Base-by-base conservation (phyloP, 2,329 filamentous ascomycete genomes). In the Ceratocystis huliohia region DNA sequence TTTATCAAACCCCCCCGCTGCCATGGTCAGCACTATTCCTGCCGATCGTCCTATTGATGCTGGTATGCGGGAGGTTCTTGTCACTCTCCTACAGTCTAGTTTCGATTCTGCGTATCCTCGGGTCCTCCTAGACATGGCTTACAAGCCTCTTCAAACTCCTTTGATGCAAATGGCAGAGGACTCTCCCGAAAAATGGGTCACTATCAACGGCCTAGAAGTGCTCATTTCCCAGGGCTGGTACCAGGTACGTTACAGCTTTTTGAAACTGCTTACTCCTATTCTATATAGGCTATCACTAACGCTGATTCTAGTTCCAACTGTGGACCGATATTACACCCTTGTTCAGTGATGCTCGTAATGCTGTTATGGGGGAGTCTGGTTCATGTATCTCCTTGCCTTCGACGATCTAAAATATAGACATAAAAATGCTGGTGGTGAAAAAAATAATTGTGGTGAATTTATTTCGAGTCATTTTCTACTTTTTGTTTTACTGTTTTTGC, bases 101-200 rank as follows among this genome's bases (percentile, higher is more conserved):
- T 72, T 65, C 71, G 73, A 72, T 69, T 67, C 66, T 28, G 76
- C 76, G 64, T 75, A 75, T 5, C 76, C 76, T 30, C 82, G 83
- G 22, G 83, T 94, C 13, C 76, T 97, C 68, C 77, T 97, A 2
- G 94, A 99, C 75, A 96, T 99, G 92, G 93, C 94, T 1, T 99
- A 99, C 76, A 95, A 93, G 76, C 94, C 94, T 22, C 80, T 83
- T 0, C 82, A 89, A 64, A 99, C 94, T 3, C 84, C 87, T 6
- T 76, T 96, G 70, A 96, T 97, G 86, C 82, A 88, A 73, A 78
- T 96, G 73, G 93, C 92, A 1, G 81, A 85, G 71, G 83, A 88
- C 70, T 83, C 83, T 13, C 20, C 61, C 20, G 74, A 74, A 10
- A 87, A 87, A 2, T 99, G 94, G 94, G 82, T 78, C 66, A 91